phyloP scores from a whole-genome alignment of 805 yeast species.

The Ascoidea tarda region DNA sequence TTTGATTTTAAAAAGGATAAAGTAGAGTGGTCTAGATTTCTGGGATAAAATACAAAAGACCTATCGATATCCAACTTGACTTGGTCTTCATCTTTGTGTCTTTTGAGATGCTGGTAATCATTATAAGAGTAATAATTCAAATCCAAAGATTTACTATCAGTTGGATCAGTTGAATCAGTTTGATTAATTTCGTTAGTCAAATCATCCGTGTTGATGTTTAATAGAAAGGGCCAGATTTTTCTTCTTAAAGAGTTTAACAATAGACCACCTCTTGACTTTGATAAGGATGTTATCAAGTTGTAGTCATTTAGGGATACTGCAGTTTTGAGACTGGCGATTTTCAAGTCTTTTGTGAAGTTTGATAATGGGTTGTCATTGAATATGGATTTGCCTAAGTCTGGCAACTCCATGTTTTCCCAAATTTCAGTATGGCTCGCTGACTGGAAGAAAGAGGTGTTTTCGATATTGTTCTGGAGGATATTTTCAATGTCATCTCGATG shows the following conservation, averaged over 20 bases:
- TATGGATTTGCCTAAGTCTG: slow-evolving; percentile 30
- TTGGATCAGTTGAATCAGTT: too few species aligned
- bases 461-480: too few species aligned
- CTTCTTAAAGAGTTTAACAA: slow-evolving; percentile 26
- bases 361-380: slow-evolving; percentile 28
- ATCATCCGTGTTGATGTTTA: slow-evolving; percentile 16
- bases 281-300: slow-evolving; percentile 18
- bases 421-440: background rate
- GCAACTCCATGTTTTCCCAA: slow-evolving; percentile 39
- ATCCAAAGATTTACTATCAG: too few species aligned
- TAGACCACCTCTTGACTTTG: slow-evolving; percentile 34
- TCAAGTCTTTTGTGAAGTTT: slow-evolving; percentile 23
- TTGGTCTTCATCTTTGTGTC: slow-evolving; percentile 67
- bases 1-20: slow-evolving; percentile 9
- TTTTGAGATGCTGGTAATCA: slow-evolving; percentile 9
- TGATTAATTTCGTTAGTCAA: background rate
- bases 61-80: slow-evolving; percentile 67
- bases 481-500: too few species aligned
- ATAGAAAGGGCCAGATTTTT: slow-evolving; percentile 36
- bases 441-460: background rate
- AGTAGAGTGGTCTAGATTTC: slow-evolving; percentile 8
- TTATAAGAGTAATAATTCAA: background rate
- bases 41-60: slow-evolving; percentile 36
- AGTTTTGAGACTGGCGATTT: slow-evolving; percentile 14
- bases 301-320: slow-evolving; percentile 20